Evolutionary conservation across 257 asterid species (phyloP).

Genomic region (Knoxia roxburghii): DNA sequence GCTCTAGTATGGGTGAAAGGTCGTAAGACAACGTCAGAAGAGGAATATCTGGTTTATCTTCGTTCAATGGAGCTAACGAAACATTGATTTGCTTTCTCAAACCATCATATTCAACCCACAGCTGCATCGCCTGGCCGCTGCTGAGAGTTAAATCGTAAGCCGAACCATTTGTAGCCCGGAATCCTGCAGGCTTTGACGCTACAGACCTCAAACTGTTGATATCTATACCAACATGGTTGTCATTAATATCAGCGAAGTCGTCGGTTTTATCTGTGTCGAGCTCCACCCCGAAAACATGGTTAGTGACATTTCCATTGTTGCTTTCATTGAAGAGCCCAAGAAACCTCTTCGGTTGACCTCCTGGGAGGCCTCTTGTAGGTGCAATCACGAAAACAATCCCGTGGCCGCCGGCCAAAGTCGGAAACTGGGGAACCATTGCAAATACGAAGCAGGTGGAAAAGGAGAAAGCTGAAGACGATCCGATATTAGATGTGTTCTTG

Average conservation of each 20-base stretch:
- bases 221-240: conserved; percentile 25
- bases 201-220: conserved; percentile 13
- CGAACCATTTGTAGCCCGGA: not conserved
- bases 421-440: conserved; percentile 17
- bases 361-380: conserved; percentile 19
- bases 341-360: not conserved
- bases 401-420: conserved; percentile 8
- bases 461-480: conserved; percentile 14
- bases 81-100: conserved; percentile 11
- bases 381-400: conserved; percentile 19
- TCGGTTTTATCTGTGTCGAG: conserved; percentile 13
- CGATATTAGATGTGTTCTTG: conserved; percentile 1
- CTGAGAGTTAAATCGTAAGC: not conserved
- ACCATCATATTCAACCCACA: conserved; percentile 21
- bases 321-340: conserved; percentile 19
- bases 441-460: conserved; percentile 24
- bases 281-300: conserved; percentile 23
- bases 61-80: conserved; percentile 13
- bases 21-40: conserved; percentile 10
- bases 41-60: conserved; percentile 13
- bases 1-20: conserved; percentile 5
- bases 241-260: conserved; percentile 16
- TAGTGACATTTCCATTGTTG: conserved; percentile 13
- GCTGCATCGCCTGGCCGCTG: conserved; percentile 16
- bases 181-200: conserved; percentile 10